phyloP scores from a whole-genome alignment of 75 land plant species.

The Selaginella moellendorffii region DNA sequence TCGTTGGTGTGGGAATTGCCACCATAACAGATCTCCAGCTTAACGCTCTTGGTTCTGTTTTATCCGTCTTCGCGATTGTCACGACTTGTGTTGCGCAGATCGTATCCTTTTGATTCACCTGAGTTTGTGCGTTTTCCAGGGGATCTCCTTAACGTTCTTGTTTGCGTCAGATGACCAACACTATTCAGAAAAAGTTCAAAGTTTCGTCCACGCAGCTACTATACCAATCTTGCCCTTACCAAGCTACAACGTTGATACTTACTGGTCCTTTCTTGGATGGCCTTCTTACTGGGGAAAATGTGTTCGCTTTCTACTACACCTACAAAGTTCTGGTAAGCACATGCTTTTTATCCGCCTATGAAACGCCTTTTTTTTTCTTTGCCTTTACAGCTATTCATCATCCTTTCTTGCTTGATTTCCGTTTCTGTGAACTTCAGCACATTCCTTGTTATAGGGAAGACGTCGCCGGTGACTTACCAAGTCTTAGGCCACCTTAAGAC shows the following conservation, averaged over 20 bases:
- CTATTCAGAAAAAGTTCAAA: conserved; percentile 90
- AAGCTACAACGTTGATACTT: conserved; percentile 64
- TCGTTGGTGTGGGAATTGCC: conserved; percentile 7
- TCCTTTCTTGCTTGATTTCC: conserved; percentile 6
- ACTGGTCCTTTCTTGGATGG: conserved; percentile 88
- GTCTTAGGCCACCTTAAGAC: conserved; percentile 7
- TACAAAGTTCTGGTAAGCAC: conserved; percentile 4
- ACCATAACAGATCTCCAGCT: conserved; percentile 4
- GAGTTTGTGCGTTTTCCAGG: no score
- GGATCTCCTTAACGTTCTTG: neutral
- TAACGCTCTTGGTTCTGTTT: neutral
- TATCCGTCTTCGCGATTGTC: neutral
- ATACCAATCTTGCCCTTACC: conserved; percentile 90
- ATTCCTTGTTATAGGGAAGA: conserved; percentile 1
- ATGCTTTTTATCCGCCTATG: neutral
- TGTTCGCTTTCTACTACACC: conserved; percentile 53
- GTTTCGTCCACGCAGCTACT: conserved; percentile 93
- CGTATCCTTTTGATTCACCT: neutral
- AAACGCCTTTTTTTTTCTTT: neutral
- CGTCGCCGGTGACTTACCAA: neutral
- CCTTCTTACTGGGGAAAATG: conserved; percentile 67
- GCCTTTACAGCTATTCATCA: neutral
- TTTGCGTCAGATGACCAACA: conserved; percentile 84
- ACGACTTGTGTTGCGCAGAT: conserved; percentile 10
- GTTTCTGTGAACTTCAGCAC: conserved; percentile 1